Conservation (phyloP, 1,284 basidiomycete genomes). For the Singerocomus rubriflavus region DNA sequence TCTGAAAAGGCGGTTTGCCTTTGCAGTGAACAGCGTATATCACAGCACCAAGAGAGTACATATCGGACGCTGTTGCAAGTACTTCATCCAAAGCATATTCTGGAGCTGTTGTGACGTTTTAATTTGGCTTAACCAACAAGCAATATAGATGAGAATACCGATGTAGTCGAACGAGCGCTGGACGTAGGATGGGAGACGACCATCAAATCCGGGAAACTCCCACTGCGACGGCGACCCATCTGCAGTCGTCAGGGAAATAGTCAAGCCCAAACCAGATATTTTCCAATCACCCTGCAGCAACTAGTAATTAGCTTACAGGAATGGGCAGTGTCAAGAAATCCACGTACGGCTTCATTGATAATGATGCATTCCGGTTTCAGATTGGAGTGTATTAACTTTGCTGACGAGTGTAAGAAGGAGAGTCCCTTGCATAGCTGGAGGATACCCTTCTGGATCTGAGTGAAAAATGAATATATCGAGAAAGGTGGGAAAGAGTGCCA, state of each 20-base stretch:
- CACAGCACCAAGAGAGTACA: slow-evolving; percentile 92
- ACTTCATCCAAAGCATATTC: slow-evolving; percentile 93
- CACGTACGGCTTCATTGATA: slow-evolving; percentile 80
- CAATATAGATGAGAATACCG: slow-evolving; percentile 44
- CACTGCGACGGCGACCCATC: slow-evolving; percentile 78
- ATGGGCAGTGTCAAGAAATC: not conserved
- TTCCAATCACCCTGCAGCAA: slow-evolving; percentile 92
- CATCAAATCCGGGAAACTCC: slow-evolving; percentile 89
- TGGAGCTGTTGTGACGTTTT: slow-evolving; percentile 60
- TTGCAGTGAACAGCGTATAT: slow-evolving; percentile 90
- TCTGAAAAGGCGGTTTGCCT: slow-evolving; percentile 85
- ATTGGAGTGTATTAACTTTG: slow-evolving; percentile 90
- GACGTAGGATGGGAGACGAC: slow-evolving; percentile 73
- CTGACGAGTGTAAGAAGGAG: slow-evolving; percentile 89
- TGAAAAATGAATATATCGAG: slow-evolving; percentile 9
- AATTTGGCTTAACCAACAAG: not conserved
- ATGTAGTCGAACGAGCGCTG: slow-evolving; percentile 96
- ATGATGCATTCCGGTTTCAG: slow-evolving; percentile 82
- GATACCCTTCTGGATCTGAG: slow-evolving; percentile 93
- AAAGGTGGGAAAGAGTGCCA: slow-evolving; percentile 4
- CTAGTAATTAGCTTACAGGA: slow-evolving; percentile 2
- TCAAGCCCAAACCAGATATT: slow-evolving; percentile 85
- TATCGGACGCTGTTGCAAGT: slow-evolving; percentile 84
- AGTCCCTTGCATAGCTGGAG: slow-evolving; percentile 93
- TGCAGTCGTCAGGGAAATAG: slow-evolving; percentile 71